Percentiles rank a stretch among this genome's conserved stretches.
Evolutionary conservation across 345 rosid species (phyloP).

Genomic region (Aquilaria sinensis): DNA sequence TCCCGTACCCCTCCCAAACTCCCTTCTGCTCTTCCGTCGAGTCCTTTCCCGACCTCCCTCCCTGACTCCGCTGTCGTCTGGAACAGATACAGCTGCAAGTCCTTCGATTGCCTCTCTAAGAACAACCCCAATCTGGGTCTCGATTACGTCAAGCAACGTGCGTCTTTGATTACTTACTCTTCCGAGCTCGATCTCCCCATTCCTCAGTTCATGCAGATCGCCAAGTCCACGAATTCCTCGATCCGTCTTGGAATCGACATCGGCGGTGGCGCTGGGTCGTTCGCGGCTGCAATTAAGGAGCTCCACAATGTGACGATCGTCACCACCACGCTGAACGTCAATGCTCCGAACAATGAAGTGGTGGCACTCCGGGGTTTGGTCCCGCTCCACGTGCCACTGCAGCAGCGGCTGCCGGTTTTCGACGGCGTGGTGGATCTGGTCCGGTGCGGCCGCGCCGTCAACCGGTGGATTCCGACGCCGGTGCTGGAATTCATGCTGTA

Average conservation of each 20-base stretch:
- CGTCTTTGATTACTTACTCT: constrained; percentile 40
- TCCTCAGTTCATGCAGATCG: constrained; percentile 68
- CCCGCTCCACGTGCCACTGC: constrained; percentile 87
- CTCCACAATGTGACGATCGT: constrained; percentile 55
- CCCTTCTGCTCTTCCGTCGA: constrained; percentile 31
- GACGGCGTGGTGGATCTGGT: constrained; percentile 93
- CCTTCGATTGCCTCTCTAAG: constrained; percentile 57
- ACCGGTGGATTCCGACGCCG: constrained; percentile 83
- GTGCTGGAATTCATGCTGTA: constrained; percentile 82
- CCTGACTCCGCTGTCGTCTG: constrained; percentile 67
- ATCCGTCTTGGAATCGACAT: constrained; percentile 78
- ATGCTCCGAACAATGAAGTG: constrained; percentile 85
- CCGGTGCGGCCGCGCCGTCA: constrained; percentile 84
- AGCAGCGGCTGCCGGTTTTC: constrained; percentile 87
- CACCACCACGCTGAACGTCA: constrained; percentile 90
- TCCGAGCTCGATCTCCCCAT: constrained; percentile 90
- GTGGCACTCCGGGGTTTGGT: constrained; percentile 83
- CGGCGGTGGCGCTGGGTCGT: constrained; percentile 88
- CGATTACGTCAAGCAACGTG: constrained; percentile 44
- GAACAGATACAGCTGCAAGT: constrained; percentile 67
- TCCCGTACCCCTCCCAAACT: constrained; percentile 63
- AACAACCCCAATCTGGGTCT: constrained; percentile 52
- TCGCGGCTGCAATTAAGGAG: constrained; percentile 76
- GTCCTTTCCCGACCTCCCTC: constrained; percentile 53
- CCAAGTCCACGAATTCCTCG: constrained; percentile 45